Percentiles rank a stretch among this genome's conserved stretches.
Conservation (phyloP, 306 rosid species). For the Chamaecrista fasciculata region DNA sequence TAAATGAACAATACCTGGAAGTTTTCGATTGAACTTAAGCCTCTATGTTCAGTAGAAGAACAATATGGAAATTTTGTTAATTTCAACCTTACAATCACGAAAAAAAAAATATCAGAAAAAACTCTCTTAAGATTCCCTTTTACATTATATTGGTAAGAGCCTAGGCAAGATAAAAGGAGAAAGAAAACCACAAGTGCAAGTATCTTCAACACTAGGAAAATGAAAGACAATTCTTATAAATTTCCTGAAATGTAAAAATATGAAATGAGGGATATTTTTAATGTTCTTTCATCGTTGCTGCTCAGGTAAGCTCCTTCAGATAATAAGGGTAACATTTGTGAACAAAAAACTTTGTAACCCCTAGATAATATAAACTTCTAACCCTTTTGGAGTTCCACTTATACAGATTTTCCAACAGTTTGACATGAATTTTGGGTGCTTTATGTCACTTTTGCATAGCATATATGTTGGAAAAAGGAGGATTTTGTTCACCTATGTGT, state of each 20-base stretch:
- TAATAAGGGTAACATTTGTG: background rate
- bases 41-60: background rate
- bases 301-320: background rate
- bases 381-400: background rate
- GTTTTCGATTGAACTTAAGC: background rate
- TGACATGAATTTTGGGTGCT: background rate
- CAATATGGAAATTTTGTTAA: background rate
- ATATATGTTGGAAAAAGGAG: slow-evolving; percentile 3
- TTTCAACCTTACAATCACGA: background rate
- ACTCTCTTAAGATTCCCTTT: background rate
- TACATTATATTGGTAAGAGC: background rate
- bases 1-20: background rate
- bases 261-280: too few relatives aligned
- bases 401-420: background rate
- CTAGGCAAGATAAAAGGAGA: too few relatives aligned
- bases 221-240: too few relatives aligned
- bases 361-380: background rate
- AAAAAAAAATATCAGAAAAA: background rate
- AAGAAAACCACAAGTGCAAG: too few relatives aligned
- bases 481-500: slow-evolving; percentile 2
- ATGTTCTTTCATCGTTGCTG: too few relatives aligned
- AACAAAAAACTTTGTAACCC: background rate
- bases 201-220: too few relatives aligned
- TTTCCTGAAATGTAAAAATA: too few relatives aligned
- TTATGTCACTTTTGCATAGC: background rate